These are phyloP conservation scores for Cryptococcus wingfieldii DNA, from an alignment of 1,284 basidiomycete species.

Conservation along the genomic window DNA sequence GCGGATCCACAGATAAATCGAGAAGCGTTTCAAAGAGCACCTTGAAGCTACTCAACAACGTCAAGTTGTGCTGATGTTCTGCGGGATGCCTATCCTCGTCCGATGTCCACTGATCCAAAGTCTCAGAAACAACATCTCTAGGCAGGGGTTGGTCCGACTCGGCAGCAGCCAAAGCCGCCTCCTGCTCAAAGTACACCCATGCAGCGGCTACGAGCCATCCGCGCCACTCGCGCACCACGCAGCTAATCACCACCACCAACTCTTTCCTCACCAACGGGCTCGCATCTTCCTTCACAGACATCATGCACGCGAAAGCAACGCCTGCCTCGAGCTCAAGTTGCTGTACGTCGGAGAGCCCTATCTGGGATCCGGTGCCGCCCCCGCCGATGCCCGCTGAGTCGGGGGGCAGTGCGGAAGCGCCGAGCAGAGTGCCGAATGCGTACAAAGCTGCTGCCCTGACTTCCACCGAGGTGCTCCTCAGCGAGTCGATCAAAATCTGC, in stretches of 20 bases:
- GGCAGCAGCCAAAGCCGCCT: slow-evolving; percentile 51
- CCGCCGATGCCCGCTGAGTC: slow-evolving; percentile 64
- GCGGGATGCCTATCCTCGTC: slow-evolving; percentile 53
- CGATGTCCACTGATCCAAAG: slow-evolving; percentile 73
- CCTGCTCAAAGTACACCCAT: slow-evolving; percentile 86
- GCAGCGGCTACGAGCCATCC: slow-evolving; percentile 94
- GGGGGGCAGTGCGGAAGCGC: slow-evolving; percentile 67
- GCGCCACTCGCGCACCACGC: slow-evolving; percentile 90
- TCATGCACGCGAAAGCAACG: slow-evolving; percentile 55
- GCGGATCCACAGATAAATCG: slow-evolving; percentile 88
- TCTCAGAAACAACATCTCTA: slow-evolving; percentile 56
- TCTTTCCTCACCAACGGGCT: slow-evolving; percentile 96
- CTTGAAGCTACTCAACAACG: slow-evolving; percentile 82
- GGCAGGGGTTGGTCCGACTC: slow-evolving; percentile 25
- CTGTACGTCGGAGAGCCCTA: slow-evolving; percentile 68
- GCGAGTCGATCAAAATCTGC: slow-evolving; percentile 74
- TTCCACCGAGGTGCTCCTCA: slow-evolving; percentile 86
- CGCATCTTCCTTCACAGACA: slow-evolving; percentile 82
- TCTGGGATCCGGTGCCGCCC: slow-evolving; percentile 79
- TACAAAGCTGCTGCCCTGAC: slow-evolving; percentile 88
- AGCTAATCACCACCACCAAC: slow-evolving; percentile 83
- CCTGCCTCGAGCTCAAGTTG: slow-evolving; percentile 59
- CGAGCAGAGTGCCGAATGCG: slow-evolving; percentile 89
- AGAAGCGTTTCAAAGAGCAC: slow-evolving; percentile 86
- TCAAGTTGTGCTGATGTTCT: slow-evolving; percentile 72